phyloP scores from a whole-genome alignment of 495 filamentous ascomycete genomes.

The Rhypophila decipiens region DNA sequence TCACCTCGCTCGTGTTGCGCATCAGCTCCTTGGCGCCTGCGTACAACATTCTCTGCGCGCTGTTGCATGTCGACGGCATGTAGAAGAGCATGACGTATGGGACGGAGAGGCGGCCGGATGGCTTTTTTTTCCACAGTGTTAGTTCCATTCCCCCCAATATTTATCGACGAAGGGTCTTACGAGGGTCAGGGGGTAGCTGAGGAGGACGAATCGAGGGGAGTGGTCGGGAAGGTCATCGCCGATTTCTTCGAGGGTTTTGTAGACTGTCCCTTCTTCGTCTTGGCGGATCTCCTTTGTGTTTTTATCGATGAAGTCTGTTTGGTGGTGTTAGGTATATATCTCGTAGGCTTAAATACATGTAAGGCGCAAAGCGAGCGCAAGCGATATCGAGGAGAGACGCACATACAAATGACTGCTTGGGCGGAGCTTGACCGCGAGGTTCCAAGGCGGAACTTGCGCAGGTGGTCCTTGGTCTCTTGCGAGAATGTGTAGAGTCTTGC shows the following conservation, averaged over 20 bases:
- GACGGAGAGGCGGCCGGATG: conserved; percentile 39
- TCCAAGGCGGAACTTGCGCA: conserved; percentile 86
- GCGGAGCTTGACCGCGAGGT: conserved; percentile 83
- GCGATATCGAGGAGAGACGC: conserved; percentile 20
- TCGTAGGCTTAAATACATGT: neutral
- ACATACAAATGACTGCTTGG: conserved; percentile 90
- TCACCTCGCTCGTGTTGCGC: conserved; percentile 81
- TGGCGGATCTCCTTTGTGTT: conserved; percentile 78
- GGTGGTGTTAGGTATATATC: conserved; percentile 8
- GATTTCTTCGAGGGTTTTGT: conserved; percentile 70
- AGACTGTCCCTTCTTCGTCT: conserved; percentile 64
- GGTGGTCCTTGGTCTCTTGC: conserved; percentile 72
- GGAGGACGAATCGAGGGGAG: conserved; percentile 77
- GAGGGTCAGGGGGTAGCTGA: conserved; percentile 83
- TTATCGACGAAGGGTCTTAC: conserved; percentile 38
- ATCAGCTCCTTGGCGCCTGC: conserved; percentile 92
- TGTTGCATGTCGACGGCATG: conserved; percentile 82
- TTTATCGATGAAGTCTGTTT: conserved; percentile 74
- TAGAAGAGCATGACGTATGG: conserved; percentile 95
- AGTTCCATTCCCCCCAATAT: neutral
- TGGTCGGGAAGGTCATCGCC: conserved; percentile 90
- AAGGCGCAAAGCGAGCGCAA: conserved; percentile 1
- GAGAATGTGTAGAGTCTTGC: conserved; percentile 90
- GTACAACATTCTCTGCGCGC: conserved; percentile 82
- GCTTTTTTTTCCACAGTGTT: conserved; percentile 15